Evolutionary conservation across 148 eudicot genomes (phyloP), one percentile per base, ranked within the genome.

Genomic region (Talinum fruticosum): DNA sequence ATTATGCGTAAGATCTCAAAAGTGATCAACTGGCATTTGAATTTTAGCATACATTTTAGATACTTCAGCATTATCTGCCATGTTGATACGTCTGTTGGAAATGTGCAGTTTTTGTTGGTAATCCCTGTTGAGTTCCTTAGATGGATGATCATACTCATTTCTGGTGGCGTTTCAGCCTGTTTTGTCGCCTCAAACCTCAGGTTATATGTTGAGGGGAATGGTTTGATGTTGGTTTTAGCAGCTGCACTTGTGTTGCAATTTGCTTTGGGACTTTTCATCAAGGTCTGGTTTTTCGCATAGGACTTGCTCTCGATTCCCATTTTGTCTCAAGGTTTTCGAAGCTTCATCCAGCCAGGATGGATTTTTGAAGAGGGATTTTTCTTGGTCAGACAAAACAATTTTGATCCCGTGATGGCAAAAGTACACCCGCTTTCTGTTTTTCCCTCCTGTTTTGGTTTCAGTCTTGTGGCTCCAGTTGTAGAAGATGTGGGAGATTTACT

Each of bases 41-140:
- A n/a, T n/a, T n/a, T 7, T 57, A 21, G 64, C 7, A 28, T 19
- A 19, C n/a, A 18, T 23, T 66, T 24, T 21, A 28, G 69, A 29
- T 61, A 24, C 47, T 10, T 57, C 10, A 21, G n/a, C 18, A 70
- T 33, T 45, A 32, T 28, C 44, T 71, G 73, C 7, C 15, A 24
- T 21, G 3, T n/a, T 78, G 74, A 78, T 54, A 29, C 51, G 8
- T 59, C 10, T 28, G 44, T 57, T 68, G 72, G 33, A 41, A 70
- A 35, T 67, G 47, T 83, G 76, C 96, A 95, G 97, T 78, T 92
- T 84, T 80, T 95, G 78, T 70, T 92, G 89, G 86, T 91, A 73
- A 93, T 95, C 53, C 99, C 99, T 2, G 84, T 92, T 34, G 97
- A 95, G 82, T 89, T 93, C 78, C 77, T 95, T 12, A 83, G 91